Conservation (phyloP, 1,284 basidiomycete genomes). For the Ceratobasidium papillatum region DNA sequence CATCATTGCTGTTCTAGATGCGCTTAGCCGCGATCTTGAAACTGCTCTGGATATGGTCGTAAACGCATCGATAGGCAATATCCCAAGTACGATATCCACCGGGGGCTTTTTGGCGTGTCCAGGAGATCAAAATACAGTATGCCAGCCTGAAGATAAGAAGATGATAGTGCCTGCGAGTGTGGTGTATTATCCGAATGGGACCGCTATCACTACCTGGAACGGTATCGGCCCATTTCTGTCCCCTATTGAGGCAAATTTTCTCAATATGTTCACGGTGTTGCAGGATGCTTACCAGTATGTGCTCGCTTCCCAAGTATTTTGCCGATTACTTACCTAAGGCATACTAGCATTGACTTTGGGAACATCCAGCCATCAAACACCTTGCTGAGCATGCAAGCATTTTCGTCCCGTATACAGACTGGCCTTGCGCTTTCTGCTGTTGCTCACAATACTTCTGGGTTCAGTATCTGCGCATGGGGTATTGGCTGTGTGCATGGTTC, state of each 20-base stretch:
- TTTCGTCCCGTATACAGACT: background rate
- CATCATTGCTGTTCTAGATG: slow-evolving; percentile 2
- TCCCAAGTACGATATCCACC: background rate
- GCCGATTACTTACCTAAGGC: no score
- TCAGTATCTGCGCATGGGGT: background rate
- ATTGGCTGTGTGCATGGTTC: background rate
- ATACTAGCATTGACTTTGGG: slow-evolving; percentile 2
- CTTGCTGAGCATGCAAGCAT: background rate
- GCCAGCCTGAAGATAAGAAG: background rate
- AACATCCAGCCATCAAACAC: slow-evolving; percentile 14
- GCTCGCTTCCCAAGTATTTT: background rate
- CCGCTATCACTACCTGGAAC: background rate
- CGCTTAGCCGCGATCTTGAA: background rate
- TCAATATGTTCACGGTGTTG: background rate
- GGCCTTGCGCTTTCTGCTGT: background rate
- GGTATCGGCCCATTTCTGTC: background rate
- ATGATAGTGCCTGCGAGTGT: background rate
- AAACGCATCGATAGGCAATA: background rate
- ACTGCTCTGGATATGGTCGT: background rate
- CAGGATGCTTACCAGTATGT: slow-evolving; percentile 15
- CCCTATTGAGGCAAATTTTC: background rate
- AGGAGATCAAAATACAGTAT: background rate
- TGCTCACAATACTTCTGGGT: background rate
- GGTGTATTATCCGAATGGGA: background rate
- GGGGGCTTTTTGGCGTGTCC: background rate